Base-by-base conservation (phyloP, 2,329 filamentous ascomycete species). In the Scleromitrula shiraiana region DNA sequence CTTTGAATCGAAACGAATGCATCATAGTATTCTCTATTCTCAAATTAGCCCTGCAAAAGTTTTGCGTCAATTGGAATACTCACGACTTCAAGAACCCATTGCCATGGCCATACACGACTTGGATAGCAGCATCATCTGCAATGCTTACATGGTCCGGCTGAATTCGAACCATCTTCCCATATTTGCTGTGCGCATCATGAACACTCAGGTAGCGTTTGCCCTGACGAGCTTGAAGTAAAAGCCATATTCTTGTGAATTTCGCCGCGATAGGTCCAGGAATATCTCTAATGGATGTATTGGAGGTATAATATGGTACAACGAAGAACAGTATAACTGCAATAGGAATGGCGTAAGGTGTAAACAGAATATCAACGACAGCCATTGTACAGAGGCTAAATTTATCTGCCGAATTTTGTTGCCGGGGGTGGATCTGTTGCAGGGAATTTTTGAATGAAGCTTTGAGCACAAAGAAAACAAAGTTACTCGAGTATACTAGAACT, bases 1-100 rank as follows among this genome's bases (percentile, higher is more conserved):
- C 87, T 80, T 39, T 77, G 78, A 60, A 95, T 94, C 9, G 85
- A 90, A 47, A 95, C 88, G 59, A 95, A 95, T 41, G 87, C 85
- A 60, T 95, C 88, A 59, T 95, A 95, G 68, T 90, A 95, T 2
- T 91, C 82, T 35, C 84, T 88, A 72, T 63, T 7, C 24, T 3
- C 24, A n/a, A 19, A 24, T 49, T 44, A 47, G 24, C 37, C 23
- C 24, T 29, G 23, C 15, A 14, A 33, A 17, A 9, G 2, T 23
- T 19, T 9, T 9, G 23, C 7, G 8, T 8, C 19, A 35, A 30
- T 20, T 10, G 37, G 7, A 14, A 10, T 17, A 57, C 61, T 41
- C 65, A 83, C 76, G 81, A 71, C 64, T 88, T 88, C 50, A 87
- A 61, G 58, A 87, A 85, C 0, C 83, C 84, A 60, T 87, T 88